Conservation (phyloP, 306 rosid species). For the Hippophae gyantsensis region DNA sequence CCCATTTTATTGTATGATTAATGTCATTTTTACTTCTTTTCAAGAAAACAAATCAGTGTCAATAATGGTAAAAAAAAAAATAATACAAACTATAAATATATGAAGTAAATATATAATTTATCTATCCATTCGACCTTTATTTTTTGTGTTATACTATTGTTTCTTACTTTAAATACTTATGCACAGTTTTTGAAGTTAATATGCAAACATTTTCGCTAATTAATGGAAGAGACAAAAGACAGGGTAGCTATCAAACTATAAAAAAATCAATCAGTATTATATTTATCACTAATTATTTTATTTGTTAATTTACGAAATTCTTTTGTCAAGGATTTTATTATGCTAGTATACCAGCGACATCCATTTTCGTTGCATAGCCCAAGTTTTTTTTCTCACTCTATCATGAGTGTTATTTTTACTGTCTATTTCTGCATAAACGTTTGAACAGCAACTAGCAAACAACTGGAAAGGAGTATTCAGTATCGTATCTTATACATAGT, state of each 20-base stretch:
- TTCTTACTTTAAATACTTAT: slow-evolving; percentile 6
- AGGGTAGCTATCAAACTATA: no score
- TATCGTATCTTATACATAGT: slow-evolving; percentile 62
- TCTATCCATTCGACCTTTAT: background rate
- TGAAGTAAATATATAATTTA: slow-evolving; percentile 13
- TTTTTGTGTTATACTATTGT: slow-evolving; percentile 1
- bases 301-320: background rate
- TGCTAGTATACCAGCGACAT: background rate
- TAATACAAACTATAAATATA: slow-evolving; percentile 50
- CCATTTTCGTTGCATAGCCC: slow-evolving; percentile 1
- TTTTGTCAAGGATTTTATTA: background rate
- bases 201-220: slow-evolving; percentile 37
- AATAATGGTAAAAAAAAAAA: slow-evolving; percentile 46
- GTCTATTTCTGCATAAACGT: slow-evolving; percentile 43
- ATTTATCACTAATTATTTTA: background rate
- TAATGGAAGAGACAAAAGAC: no score
- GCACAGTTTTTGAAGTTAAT: slow-evolving; percentile 53
- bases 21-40: slow-evolving; percentile 1
- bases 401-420: slow-evolving; percentile 1
- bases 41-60: slow-evolving; percentile 45
- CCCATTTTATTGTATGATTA: background rate
- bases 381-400: background rate
- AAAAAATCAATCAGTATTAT: no score
- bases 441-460: slow-evolving; percentile 83
- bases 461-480: slow-evolving; percentile 85